phyloP scores from a whole-genome alignment of 176 grass and related monocot genomes.

The Oryza nivara region DNA sequence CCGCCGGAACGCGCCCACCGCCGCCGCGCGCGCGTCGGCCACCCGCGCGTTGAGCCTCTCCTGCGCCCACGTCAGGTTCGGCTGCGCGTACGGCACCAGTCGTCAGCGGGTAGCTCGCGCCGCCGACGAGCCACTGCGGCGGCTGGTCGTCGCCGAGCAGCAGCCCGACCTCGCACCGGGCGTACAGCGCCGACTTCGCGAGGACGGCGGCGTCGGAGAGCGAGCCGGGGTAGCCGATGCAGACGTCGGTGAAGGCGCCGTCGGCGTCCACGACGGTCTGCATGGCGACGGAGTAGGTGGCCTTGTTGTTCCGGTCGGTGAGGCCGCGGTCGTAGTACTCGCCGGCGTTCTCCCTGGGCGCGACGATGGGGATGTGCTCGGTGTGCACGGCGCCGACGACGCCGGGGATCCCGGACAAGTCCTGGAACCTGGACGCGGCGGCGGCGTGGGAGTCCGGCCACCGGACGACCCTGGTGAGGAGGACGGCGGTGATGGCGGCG shows the following conservation, averaged over 20 bases:
- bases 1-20: slow-evolving; percentile 55
- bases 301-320: slow-evolving; percentile 72
- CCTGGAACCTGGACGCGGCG: slow-evolving; percentile 41
- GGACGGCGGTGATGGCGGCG: slow-evolving; percentile 54
- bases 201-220: slow-evolving; percentile 64
- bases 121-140: slow-evolving; percentile 60
- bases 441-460: slow-evolving; percentile 46
- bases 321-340: slow-evolving; percentile 79
- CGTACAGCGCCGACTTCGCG: slow-evolving; percentile 49
- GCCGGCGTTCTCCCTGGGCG: slow-evolving; percentile 54
- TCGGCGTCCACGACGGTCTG: slow-evolving; percentile 62
- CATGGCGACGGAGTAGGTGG: slow-evolving; percentile 75
- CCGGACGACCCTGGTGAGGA: slow-evolving; percentile 50
- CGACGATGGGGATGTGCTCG: slow-evolving; percentile 63
- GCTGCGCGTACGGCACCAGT: slow-evolving; percentile 76
- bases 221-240: slow-evolving; percentile 63
- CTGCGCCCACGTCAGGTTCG: slow-evolving; percentile 68
- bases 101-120: slow-evolving; percentile 54
- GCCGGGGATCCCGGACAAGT: slow-evolving; percentile 52
- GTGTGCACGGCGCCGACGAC: slow-evolving; percentile 64
- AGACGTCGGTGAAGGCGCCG: slow-evolving; percentile 69
- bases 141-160: neutral
- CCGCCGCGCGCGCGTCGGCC: slow-evolving; percentile 26
- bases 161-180: slow-evolving; percentile 38
- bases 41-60: slow-evolving; percentile 66